Evolutionary conservation across 441 rosid species (phyloP).

Genomic region (Pelargonium australe): DNA sequence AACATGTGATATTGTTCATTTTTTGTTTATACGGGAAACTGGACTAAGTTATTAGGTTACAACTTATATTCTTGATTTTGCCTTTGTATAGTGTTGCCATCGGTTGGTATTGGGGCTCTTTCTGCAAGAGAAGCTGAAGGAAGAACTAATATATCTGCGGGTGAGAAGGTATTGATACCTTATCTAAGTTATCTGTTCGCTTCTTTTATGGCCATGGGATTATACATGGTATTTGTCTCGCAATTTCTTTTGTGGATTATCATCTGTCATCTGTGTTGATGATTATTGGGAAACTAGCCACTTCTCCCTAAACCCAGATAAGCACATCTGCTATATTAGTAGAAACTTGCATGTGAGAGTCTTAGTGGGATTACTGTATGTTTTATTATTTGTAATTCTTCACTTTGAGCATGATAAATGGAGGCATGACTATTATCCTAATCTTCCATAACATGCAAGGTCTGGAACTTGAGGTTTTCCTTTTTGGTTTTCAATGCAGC

Average conservation of each 20-base stretch:
- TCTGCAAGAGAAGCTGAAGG: conserved; percentile 96
- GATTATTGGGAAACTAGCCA: not conserved
- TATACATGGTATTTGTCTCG: not conserved
- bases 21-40: not conserved
- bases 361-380: not conserved
- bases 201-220: not conserved
- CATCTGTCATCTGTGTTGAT: too few relatives aligned
- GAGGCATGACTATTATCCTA: not conserved
- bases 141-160: conserved; percentile 69
- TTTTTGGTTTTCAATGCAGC: not conserved
- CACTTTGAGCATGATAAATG: not conserved
- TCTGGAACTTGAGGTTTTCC: not conserved
- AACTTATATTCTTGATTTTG: not conserved
- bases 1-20: not conserved
- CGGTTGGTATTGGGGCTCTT: conserved; percentile 83
- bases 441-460: not conserved
- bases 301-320: not conserved
- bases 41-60: not conserved
- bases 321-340: not conserved
- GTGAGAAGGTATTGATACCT: conserved; percentile 61
- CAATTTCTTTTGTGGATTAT: not conserved
- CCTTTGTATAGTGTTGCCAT: conserved; percentile 59
- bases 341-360: not conserved
- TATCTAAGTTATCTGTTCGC: not conserved
- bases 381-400: not conserved